Base-by-base conservation (phyloP, 2,329 filamentous ascomycete species). In the Sporothrix globosa region DNA sequence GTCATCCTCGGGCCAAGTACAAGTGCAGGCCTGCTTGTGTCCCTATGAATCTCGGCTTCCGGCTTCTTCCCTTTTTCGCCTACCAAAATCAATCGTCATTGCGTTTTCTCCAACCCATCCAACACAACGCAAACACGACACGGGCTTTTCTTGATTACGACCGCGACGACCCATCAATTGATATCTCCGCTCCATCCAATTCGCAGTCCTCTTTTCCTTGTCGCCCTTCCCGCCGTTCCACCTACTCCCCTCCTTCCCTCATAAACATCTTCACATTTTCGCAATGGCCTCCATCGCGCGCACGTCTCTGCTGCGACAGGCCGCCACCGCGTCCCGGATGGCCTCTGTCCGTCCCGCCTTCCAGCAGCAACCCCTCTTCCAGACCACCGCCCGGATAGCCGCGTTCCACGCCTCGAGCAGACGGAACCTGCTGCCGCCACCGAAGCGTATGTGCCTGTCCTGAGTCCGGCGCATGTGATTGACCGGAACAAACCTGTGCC, bases 371-470 rank as follows among this genome's bases (percentile, higher is more conserved):
- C 44, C 68, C 21, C 69, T 76, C 56, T 72, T 78, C 70, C 78
- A 79, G 75, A 79, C 81, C 74, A 77, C 79, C 72, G 81, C 82
- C 75, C 85, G 89, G 80, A 85, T 90, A 76, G 90, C 93, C 75
- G 90, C 92, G 76, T 97, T 99, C 87, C 94, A 97, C 82, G 92
- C 91, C 77, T 92, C 92, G 54, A 86, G 88, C 81, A 87, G 88
- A 82, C 87, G 88, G 81, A 85, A 86, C 78, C 90, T 95, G 78
- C 86, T 99, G 71, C 93, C 95, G 72, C 90, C 93, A 70, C 87
- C 91, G 75, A 93, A 94, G 77, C 96, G 93, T 96, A 85, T 83
- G 91, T 87, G 50, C 7, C 44, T 3, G 2, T 48, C 58, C 19
- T 9, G 34, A 34, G 14, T 21, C 39, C 58, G 41, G 27, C 39